Evolutionary conservation across 352 stramenopile genomes (phyloP).

Genomic region (Heterotrichella gracilis): DNA sequence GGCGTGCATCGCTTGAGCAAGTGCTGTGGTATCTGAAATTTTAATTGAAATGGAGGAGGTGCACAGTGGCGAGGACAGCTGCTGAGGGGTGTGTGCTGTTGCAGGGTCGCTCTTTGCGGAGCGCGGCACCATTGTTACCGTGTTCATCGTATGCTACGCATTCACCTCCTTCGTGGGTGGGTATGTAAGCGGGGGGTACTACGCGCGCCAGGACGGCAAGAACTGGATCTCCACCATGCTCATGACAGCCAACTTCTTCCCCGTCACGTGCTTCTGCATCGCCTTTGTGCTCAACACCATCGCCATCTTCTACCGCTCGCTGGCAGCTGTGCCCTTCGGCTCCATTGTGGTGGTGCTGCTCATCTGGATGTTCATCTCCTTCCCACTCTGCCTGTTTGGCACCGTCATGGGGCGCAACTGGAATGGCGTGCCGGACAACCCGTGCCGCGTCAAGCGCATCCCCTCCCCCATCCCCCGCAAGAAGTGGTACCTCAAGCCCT

Average conservation of each 20-base stretch:
- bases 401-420: slow-evolving; percentile 41
- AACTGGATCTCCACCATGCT: slow-evolving; percentile 83
- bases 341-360: slow-evolving; percentile 78
- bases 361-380: slow-evolving; percentile 83
- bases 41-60: too few species aligned
- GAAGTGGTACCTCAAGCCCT: slow-evolving; percentile 68
- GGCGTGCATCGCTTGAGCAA: too few species aligned
- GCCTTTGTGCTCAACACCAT: slow-evolving; percentile 66
- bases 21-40: too few species aligned
- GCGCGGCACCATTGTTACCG: slow-evolving; percentile 34
- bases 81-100: too few species aligned
- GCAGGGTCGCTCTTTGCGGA: slow-evolving; percentile 71
- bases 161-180: slow-evolving; percentile 21
- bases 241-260: slow-evolving; percentile 63
- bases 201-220: slow-evolving; percentile 25
- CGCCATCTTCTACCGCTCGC: slow-evolving; percentile 37
- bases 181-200: slow-evolving; percentile 19
- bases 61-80: too few species aligned
- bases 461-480: slow-evolving; percentile 39
- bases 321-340: slow-evolving; percentile 57
- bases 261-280: slow-evolving; percentile 51
- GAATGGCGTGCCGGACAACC: slow-evolving; percentile 25
- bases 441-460: slow-evolving; percentile 41
- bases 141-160: slow-evolving; percentile 19
- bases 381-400: slow-evolving; percentile 85